phyloP scores from a whole-genome alignment of 495 filamentous ascomycete genomes.

The Xylaria longipes region DNA sequence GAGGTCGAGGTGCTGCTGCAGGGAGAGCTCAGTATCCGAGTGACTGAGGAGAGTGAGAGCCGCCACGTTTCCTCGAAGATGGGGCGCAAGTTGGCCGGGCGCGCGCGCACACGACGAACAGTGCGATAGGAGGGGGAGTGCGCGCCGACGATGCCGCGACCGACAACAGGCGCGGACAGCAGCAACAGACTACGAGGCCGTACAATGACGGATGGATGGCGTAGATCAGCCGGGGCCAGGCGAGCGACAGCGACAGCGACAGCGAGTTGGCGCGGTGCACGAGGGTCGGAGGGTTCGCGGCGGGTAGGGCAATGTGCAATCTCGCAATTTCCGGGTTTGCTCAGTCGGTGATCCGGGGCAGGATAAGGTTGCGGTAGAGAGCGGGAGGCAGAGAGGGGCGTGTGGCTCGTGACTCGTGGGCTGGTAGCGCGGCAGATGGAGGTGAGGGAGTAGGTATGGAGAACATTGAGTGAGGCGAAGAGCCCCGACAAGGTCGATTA shows the following conservation, averaged over 20 bases:
- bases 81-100: slow-evolving; percentile 40
- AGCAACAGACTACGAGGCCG: not conserved
- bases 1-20: slow-evolving; percentile 52
- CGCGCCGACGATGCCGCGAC: slow-evolving; percentile 20
- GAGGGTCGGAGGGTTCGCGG: not conserved
- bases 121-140: slow-evolving; percentile 18
- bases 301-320: slow-evolving; percentile 12
- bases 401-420: slow-evolving; percentile 27
- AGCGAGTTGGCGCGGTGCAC: slow-evolving; percentile 12
- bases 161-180: slow-evolving; percentile 1
- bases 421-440: slow-evolving; percentile 27
- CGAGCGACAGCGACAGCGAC: not conserved
- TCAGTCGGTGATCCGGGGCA: slow-evolving; percentile 16
- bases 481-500: slow-evolving; percentile 21
- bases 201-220: not conserved
- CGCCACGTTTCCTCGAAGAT: slow-evolving; percentile 48
- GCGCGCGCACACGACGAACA: slow-evolving; percentile 41
- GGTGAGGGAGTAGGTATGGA: slow-evolving; percentile 19
- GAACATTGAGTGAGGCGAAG: slow-evolving; percentile 20
- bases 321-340: slow-evolving; percentile 1
- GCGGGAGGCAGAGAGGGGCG: slow-evolving; percentile 16
- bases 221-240: slow-evolving; percentile 1
- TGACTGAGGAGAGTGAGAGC: slow-evolving; percentile 54
- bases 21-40: slow-evolving; percentile 51
- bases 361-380: slow-evolving; percentile 12